Evolutionary conservation across 805 yeast species (phyloP), one percentile per base, ranked within the genome.

Genomic region (Wickerhamomyces bovis): DNA sequence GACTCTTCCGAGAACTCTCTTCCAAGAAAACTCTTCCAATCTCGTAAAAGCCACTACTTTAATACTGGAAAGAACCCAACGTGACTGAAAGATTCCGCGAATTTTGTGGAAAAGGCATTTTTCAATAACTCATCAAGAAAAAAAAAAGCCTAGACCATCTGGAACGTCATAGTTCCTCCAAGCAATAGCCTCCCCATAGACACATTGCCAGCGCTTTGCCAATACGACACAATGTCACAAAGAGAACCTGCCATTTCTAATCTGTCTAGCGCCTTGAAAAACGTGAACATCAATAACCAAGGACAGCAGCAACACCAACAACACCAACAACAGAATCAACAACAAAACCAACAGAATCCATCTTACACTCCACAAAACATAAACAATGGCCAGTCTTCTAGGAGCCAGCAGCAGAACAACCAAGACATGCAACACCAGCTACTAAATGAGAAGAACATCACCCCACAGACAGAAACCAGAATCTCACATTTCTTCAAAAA

Each of bases 401-500:
- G n/a, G 20, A 26, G 49, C 41, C 41, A 68, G 71, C 45, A 73
- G 38, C 52, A 53, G 35, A 56, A 54, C 42, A 57, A 58, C 28
- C 52, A 47, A 9, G 57, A 49, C 21, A 36, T 47, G 4, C 53
- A 52, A 38, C 44, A 42, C 5, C 41, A 53, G n/a, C 33, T 46
- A 15, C 41, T 46, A 23, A 44, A 48, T 30, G 65, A 62, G 49
- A 76, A 70, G 48, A 69, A 73, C 38, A 52, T 72, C 20, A 64
- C 65, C 42, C 66, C 67, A 58, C 66, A 65, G 54, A 68, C 76
- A 53, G 73, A 75, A 55, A 71, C 84, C 20, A 70, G 95, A 52
- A 77, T 89, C 44, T 74, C 84, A 25, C 73, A 77, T 51, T 89
- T 87, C 63, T 84, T 88, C 61, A 79, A 77, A 53, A 81, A 83